Conservation (phyloP, 768 basidiomycete genomes). For the Tulasnella calospora region DNA sequence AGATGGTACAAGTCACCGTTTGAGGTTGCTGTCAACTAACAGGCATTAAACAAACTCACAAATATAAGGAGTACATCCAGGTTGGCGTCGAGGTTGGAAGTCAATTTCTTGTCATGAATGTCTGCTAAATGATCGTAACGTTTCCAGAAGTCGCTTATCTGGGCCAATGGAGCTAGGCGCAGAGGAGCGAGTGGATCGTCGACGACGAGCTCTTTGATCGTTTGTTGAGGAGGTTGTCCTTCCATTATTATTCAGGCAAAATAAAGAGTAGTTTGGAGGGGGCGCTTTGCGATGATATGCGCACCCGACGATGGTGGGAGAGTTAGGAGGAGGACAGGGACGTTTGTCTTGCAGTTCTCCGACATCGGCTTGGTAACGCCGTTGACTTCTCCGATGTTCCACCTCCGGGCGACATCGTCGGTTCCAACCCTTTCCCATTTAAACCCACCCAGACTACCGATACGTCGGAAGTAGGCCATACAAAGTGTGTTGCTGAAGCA, state of each 20-base stretch:
- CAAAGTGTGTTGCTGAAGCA: no score
- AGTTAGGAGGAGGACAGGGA: no score
- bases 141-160: constrained; percentile 7
- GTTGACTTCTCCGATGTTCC: no score
- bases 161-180: not conserved
- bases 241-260: not conserved
- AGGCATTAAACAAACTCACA: not conserved
- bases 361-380: no score
- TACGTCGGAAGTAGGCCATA: no score
- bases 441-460: no score
- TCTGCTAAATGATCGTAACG: constrained; percentile 10
- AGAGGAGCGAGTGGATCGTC: not conserved
- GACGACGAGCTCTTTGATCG: not conserved
- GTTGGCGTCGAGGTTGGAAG: not conserved
- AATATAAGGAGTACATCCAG: constrained; percentile 13
- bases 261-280: not conserved
- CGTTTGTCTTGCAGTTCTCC: no score
- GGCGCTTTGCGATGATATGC: no score
- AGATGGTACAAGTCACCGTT: not conserved
- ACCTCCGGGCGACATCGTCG: no score
- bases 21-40: no score
- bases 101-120: constrained; percentile 5
- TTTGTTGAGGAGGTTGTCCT: not conserved
- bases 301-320: no score
- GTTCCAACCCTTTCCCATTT: no score